Base-by-base conservation (phyloP, 306 rosid genomes). In the Vigna reflexopilosa region DNA sequence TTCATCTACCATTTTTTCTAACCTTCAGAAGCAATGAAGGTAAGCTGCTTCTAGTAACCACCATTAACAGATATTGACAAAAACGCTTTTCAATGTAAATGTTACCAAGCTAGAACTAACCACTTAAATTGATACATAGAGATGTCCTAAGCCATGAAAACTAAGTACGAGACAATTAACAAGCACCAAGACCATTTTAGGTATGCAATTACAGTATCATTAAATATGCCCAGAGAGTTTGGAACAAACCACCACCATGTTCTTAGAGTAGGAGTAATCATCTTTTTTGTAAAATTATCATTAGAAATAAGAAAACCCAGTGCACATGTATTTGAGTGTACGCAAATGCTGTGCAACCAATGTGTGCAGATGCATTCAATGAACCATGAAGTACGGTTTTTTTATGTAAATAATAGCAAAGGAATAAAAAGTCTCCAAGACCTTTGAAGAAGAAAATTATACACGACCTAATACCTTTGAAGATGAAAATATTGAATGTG, bases 401-500 rank as follows among this genome's bases (percentile, higher is more conserved):
- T 68, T 57, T 50, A 52, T 32, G 22, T 58, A 24, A 74, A 63
- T 79, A 70, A 63, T 76, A 70, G 57, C 47, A 77, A 67, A 45
- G 76, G 51, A 55, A 70, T 45, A 45, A 34, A 77, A 70, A 49
- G 58, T 20, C 22, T 44, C 49, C 26, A 51, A 28, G 42, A 54
- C 32, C 62, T 56, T 48, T 14, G 2, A 20, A 49, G 77, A 71
- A 62, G 34, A 77, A 80, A 75, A 70, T 28, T 55, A 72, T 19
- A 64, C 15, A 74, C 9, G 38, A 34, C 38, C 38, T 34, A 34
- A 4, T 87, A 92, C 98, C 98, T 91, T 92, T 3, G 89, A 82
- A 66, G 98, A 88, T 73, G 96, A 84, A 76, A 95, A 88, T 75
- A 92, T 50, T 76, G 93, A 83, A 77, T 86, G 88, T 3, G 88